Evolutionary conservation across 441 rosid genomes (phyloP), one percentile per base, ranked within the genome.

Genomic region (Omphalea diandra): DNA sequence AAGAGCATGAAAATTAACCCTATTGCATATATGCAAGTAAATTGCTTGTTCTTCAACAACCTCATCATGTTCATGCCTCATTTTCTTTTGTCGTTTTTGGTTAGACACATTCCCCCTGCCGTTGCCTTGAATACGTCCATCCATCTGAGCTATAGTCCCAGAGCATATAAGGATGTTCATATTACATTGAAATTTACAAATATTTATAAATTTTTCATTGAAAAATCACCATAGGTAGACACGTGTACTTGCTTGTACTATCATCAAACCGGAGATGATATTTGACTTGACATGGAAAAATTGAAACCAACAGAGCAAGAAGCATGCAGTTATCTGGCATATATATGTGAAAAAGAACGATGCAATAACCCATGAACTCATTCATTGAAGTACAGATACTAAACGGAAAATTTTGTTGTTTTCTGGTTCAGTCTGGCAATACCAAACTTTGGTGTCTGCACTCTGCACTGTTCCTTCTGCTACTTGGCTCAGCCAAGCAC

Each of bases 61-160:
- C 17, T 57, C 11, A 15, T 32, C 62, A 32, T 20, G 20, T 40
- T 43, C 35, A 63, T 12, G 53, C 49, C 22, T 63, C 12, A 63
- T 63, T 63, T n/a, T 63, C 0, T 64, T 31, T 64, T 64, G 68
- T 64, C 55, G 20, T 47, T 47, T 27, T 64, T 17, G 20, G 55
- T 1, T 15, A 46, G 40, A 44, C 29, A 9, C 40, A 44, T 41
- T 40, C n/a, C 33, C 33, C 20, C 11, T 41, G 40, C 26, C 22
- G 40, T 38, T 6, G 4, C 35, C 22, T 7, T 52, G 17, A 52
- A 52, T 2, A 52, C 11, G 32, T 1, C 32, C 29, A n/a, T n/a
- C n/a, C n/a, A 26, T 35, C 12, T 10, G n/a, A 20, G 18, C 29
- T 41, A 0, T 44, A 24, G 15, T 26, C 52, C 24, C 1, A 41